Conservation (phyloP, 805 yeast genomes). For the Candida pini region DNA sequence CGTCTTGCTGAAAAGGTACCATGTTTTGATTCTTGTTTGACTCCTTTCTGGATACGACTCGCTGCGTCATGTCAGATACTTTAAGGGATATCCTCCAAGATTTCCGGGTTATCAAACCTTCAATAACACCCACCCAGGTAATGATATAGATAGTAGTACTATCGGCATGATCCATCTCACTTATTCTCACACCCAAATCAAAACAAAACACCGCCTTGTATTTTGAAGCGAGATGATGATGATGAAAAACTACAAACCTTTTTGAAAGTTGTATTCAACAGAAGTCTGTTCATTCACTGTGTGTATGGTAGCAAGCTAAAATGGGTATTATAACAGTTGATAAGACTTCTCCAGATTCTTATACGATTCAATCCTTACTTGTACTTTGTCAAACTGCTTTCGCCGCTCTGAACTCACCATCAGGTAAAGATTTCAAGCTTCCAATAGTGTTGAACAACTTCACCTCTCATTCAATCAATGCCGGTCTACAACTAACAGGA, state of each 20-base stretch:
- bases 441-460: slow-evolving; percentile 12
- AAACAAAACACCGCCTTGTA: too few species aligned
- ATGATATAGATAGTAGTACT: too few species aligned
- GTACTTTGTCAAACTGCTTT: slow-evolving; percentile 27
- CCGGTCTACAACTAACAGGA: slow-evolving; percentile 10
- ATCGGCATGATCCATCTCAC: too few species aligned
- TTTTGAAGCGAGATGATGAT: too few species aligned
- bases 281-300: too few species aligned
- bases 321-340: slow-evolving; percentile 6
- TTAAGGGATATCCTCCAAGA: slow-evolving; percentile 1
- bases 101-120: too few species aligned
- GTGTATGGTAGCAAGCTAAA: too few species aligned
- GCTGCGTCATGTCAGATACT: slow-evolving; percentile 1
- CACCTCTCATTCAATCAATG: slow-evolving; percentile 22
- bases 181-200: too few species aligned
- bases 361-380: slow-evolving; percentile 26
- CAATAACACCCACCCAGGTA: too few species aligned
- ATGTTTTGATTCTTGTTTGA: background rate
- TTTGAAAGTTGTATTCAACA: too few species aligned
- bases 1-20: background rate
- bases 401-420: slow-evolving; percentile 13
- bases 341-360: slow-evolving; percentile 14
- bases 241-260: too few species aligned
- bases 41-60: background rate
- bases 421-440: slow-evolving; percentile 8